Conservation (phyloP, 2,329 filamentous ascomycete species). For the Pseudogymnoascus sp. region DNA sequence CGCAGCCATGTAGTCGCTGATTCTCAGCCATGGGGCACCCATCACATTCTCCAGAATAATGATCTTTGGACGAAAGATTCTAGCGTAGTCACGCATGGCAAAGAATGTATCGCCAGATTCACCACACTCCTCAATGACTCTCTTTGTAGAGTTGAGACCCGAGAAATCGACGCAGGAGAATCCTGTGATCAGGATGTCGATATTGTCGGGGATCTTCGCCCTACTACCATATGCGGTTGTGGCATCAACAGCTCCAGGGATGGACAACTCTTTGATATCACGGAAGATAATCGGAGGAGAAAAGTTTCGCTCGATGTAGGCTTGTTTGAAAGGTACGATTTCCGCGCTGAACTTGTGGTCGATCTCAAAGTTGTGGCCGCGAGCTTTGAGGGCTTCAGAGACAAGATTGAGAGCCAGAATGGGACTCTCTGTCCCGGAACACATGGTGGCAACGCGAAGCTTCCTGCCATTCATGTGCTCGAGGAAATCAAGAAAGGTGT, state of each 20-base stretch:
- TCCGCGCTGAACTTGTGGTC: constrained; percentile 55
- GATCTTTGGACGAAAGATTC: constrained; percentile 48
- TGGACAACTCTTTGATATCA: constrained; percentile 46
- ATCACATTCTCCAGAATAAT: constrained; percentile 67
- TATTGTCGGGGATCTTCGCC: constrained; percentile 43
- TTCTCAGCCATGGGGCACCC: constrained; percentile 46
- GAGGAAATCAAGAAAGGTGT: constrained; percentile 28
- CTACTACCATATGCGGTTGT: constrained; percentile 60
- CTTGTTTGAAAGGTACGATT: constrained; percentile 55
- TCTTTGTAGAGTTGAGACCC: constrained; percentile 48
- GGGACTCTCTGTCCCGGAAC: constrained; percentile 70
- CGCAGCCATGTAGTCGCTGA: constrained; percentile 16
- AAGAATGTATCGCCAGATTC: constrained; percentile 60
- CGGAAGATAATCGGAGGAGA: constrained; percentile 44
- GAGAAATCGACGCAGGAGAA: constrained; percentile 74
- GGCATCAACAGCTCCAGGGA: constrained; percentile 29
- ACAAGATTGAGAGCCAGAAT: constrained; percentile 57
- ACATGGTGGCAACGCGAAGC: constrained; percentile 60
- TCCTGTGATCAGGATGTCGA: constrained; percentile 63
- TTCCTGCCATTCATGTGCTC: constrained; percentile 29
- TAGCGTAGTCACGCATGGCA: constrained; percentile 50
- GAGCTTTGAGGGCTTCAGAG: constrained; percentile 26
- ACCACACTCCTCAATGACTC: constrained; percentile 44
- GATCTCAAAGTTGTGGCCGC: constrained; percentile 33
- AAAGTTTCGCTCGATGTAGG: constrained; percentile 55